A percentile compares a stretch with the other conserved stretches of the same genome.
Conservation (phyloP, 345 rosid genomes). For the Citrus inodora region DNA sequence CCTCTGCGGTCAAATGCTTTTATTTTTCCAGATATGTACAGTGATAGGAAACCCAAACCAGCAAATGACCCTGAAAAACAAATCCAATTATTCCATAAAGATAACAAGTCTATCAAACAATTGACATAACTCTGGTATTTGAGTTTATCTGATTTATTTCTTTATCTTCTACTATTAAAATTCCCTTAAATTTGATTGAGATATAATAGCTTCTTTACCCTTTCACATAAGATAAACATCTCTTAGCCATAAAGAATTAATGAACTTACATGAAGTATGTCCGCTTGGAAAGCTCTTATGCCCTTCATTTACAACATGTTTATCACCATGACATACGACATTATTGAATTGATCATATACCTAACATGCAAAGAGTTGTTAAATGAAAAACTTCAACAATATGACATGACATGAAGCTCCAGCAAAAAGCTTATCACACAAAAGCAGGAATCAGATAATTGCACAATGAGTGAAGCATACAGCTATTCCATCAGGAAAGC, state of each 20-base stretch:
- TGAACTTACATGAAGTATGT: slow-evolving; percentile 69
- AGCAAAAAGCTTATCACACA: background rate
- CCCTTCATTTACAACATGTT: slow-evolving; percentile 68
- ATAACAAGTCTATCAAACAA: background rate
- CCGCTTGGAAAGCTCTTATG: slow-evolving; percentile 94
- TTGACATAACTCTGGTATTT: background rate
- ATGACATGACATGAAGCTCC: background rate
- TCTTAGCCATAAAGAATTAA: background rate
- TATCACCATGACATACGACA: slow-evolving; percentile 76
- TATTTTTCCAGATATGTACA: slow-evolving; percentile 68
- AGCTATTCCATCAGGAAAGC: slow-evolving; percentile 91
- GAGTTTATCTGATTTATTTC: background rate
- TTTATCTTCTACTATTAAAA: background rate
- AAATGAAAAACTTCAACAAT: slow-evolving; percentile 10
- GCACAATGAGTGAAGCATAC: slow-evolving; percentile 37
- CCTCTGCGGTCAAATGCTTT: slow-evolving; percentile 65
- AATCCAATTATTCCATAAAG: background rate
- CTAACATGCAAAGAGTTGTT: slow-evolving; percentile 31
- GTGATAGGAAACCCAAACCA: slow-evolving; percentile 55
- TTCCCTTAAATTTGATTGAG: background rate
- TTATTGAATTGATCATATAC: slow-evolving; percentile 61
- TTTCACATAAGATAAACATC: background rate
- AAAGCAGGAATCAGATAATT: slow-evolving; percentile 5
- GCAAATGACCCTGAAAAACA: slow-evolving; percentile 61
- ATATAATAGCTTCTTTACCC: background rate